Conservation (phyloP, 768 basidiomycete species). For the Hygrophorus pudorinus region DNA sequence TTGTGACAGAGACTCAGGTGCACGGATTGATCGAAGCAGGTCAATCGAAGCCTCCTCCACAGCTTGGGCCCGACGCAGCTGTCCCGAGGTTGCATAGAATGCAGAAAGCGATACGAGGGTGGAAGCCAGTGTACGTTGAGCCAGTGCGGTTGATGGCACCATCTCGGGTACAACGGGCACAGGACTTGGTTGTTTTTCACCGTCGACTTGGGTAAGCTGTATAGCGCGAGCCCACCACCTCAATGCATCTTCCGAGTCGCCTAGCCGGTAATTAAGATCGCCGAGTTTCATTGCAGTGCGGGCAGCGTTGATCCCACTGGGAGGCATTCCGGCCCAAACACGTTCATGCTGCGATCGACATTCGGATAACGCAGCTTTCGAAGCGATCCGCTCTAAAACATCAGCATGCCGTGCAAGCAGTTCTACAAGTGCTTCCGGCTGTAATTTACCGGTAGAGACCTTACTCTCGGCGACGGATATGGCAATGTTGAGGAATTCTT, state of each 20-base stretch:
- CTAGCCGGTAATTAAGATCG: constrained; percentile 49
- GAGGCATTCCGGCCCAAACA: constrained; percentile 40
- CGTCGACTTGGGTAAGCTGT: constrained; percentile 29
- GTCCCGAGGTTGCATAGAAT: constrained; percentile 50
- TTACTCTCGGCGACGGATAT: constrained; percentile 34
- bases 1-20: constrained; percentile 31
- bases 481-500: constrained; percentile 41
- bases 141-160: constrained; percentile 46
- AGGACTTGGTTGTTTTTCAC: constrained; percentile 11
- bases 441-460: constrained; percentile 28
- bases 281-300: constrained; percentile 59
- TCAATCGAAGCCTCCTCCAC: constrained; percentile 47
- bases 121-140: constrained; percentile 52
- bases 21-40: constrained; percentile 44
- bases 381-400: constrained; percentile 53
- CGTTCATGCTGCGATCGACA: constrained; percentile 49
- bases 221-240: constrained; percentile 62
- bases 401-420: constrained; percentile 47
- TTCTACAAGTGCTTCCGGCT: constrained; percentile 40
- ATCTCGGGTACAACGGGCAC: constrained; percentile 23
- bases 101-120: constrained; percentile 65
- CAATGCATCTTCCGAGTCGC: constrained; percentile 42
- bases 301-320: constrained; percentile 33
- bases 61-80: constrained; percentile 42
- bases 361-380: constrained; percentile 32